Evolutionary conservation across 305 asterid genomes (phyloP).

Genomic region (Solanum hybrid): DNA sequence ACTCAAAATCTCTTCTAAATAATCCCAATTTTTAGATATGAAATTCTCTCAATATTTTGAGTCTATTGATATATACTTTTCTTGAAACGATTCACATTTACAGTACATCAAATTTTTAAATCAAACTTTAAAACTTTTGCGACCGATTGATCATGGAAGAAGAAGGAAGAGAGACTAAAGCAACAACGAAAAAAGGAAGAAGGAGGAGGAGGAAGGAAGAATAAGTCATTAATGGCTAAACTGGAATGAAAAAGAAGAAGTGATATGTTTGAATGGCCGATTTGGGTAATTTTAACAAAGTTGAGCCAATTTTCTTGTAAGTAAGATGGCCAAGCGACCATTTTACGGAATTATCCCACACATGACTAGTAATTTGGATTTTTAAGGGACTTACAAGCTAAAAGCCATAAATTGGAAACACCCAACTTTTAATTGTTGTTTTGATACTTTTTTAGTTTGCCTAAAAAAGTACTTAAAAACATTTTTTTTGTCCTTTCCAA

Average conservation of each 20-base stretch:
- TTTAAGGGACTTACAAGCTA: no score
- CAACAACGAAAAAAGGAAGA: background rate
- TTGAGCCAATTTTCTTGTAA: no score
- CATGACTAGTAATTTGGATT: no score
- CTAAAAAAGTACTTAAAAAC: no score
- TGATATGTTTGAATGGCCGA: background rate
- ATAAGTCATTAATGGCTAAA: background rate
- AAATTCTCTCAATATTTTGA: no score
- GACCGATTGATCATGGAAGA: background rate
- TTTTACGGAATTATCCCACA: no score
- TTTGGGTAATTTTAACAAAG: background rate
- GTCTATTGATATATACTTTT: no score
- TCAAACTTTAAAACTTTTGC: background rate
- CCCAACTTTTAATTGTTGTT: no score
- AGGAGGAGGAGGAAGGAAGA: background rate
- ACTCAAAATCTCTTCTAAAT: background rate
- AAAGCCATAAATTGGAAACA: no score
- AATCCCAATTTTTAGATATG: background rate
- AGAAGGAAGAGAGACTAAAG: background rate
- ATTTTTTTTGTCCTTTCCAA: no score
- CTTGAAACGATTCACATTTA: background rate
- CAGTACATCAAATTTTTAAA: background rate
- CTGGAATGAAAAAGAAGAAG: background rate
- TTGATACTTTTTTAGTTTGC: no score
- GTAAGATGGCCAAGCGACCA: no score